Evolutionary conservation across 2,329 filamentous ascomycete genomes (phyloP), one percentile per base, ranked within the genome.

Genomic region (Sclerotinia spermophila): DNA sequence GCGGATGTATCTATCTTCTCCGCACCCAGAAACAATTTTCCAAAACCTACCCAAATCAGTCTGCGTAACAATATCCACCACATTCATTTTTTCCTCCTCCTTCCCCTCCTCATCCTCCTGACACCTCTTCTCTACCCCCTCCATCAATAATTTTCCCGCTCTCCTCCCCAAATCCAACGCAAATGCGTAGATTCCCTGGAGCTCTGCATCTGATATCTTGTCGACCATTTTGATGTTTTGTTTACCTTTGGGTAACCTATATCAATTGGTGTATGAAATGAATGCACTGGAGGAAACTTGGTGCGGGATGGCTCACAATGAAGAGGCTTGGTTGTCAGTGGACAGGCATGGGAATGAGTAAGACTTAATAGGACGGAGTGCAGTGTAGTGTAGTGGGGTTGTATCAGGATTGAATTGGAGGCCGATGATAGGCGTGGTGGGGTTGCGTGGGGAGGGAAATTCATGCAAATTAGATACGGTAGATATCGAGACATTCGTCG

Each of bases 31-130:
- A 65, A 15, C 21, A 2, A n/a, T n/a, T n/a, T 15, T n/a, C 13
- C 10, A 17, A 68, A 66, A 76, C 80, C 74, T 80, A 91, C 90
- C 89, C 80, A 91, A 86, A 78, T 94, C 91, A 0, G 90, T 91
- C 81, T 93, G 87, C 15, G 91, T 94, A 30, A 94, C 91, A 73
- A 94, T 87, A 78, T 94, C 92, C 17, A 94, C 91, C 1, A 90
- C 86, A 77, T 87, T 93, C 74, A 92, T 89, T 79, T 94, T 94
- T 80, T 93, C 90, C 56, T 79, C 77, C 71, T 78, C 75, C 58
- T 79, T 77, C 67, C 77, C 76, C 71, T 44, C 74, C 69, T 59
- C 73, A 69, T 53, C 76, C 67, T 69, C 72, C 48, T 79, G 70
- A 65, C 72, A 72, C 24, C 89, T 84, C 73, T 61, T 83, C 79